These are phyloP conservation scores for Cokeromyces recurvatus DNA, from an alignment of 371 early-diverging fungal species.

Conservation along the genomic window DNA sequence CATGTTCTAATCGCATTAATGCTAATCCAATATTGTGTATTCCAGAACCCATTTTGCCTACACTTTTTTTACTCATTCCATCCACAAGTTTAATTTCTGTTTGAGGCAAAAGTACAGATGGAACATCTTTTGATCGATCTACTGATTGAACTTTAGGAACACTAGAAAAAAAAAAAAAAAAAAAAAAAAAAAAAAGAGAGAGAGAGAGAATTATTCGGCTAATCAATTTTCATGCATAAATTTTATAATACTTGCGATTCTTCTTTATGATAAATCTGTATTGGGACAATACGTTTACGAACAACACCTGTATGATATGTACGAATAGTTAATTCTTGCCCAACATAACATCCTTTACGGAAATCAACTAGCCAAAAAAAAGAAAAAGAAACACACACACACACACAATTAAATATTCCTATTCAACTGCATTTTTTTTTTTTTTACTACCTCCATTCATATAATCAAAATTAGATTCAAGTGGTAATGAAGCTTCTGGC, in stretches of 20 bases:
- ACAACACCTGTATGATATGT: slow-evolving; percentile 94
- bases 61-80: slow-evolving; percentile 31
- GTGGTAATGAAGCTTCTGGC: slow-evolving; percentile 69
- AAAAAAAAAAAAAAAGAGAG: too few species aligned
- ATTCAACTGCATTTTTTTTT: background rate
- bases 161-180: slow-evolving; percentile 13
- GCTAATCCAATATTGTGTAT: slow-evolving; percentile 83
- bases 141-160: slow-evolving; percentile 31
- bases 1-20: slow-evolving; percentile 77
- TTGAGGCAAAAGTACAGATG: slow-evolving; percentile 37
- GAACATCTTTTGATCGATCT: slow-evolving; percentile 18
- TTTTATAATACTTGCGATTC: slow-evolving; percentile 29
- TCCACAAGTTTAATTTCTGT: slow-evolving; percentile 42
- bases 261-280: slow-evolving; percentile 49
- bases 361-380: slow-evolving; percentile 73
- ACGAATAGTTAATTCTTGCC: slow-evolving; percentile 95
- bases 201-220: too few species aligned
- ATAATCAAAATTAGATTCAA: slow-evolving; percentile 90
- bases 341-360: slow-evolving; percentile 96
- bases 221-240: background rate
- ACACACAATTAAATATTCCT: too few species aligned
- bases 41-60: slow-evolving; percentile 64
- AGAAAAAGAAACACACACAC: too few species aligned
- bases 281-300: slow-evolving; percentile 89
- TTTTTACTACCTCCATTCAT: slow-evolving; percentile 73